Conservation (phyloP, 495 filamentous ascomycete genomes). For the Achaetomiella virescens region DNA sequence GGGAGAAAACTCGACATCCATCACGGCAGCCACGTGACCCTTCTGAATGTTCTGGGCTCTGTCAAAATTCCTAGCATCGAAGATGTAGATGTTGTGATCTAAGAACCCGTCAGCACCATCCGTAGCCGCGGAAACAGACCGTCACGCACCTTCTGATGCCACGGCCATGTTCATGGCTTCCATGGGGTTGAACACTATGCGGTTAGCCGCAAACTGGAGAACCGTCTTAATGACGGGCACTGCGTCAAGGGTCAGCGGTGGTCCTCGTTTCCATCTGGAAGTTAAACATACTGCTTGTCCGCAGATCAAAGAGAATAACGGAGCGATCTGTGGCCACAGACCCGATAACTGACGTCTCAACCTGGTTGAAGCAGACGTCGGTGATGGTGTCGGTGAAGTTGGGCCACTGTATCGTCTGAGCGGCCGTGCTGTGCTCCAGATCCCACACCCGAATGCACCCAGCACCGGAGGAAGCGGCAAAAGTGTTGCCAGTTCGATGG, state of each 20-base stretch:
- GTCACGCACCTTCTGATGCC: slow-evolving; percentile 27
- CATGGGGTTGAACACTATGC: slow-evolving; percentile 92
- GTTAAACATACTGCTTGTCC: slow-evolving; percentile 47
- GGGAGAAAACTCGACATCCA: slow-evolving; percentile 93
- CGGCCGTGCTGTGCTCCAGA: slow-evolving; percentile 59
- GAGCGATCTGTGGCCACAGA: slow-evolving; percentile 79
- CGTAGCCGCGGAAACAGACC: neutral
- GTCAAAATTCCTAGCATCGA: slow-evolving; percentile 41
- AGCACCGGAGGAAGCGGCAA: slow-evolving; percentile 72
- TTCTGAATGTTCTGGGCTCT: slow-evolving; percentile 74
- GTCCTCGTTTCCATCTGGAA: too few species aligned
- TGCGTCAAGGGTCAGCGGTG: slow-evolving; percentile 25
- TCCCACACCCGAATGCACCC: slow-evolving; percentile 86
- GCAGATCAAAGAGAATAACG: slow-evolving; percentile 76
- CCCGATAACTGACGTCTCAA: slow-evolving; percentile 83
- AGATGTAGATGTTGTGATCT: slow-evolving; percentile 47
- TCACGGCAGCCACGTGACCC: slow-evolving; percentile 92
- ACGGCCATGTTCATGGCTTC: slow-evolving; percentile 37
- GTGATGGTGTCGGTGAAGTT: slow-evolving; percentile 88
- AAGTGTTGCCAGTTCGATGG: slow-evolving; percentile 60
- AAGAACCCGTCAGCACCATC: neutral
- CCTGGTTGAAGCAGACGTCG: slow-evolving; percentile 83
- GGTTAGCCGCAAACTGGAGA: slow-evolving; percentile 75
- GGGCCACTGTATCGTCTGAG: slow-evolving; percentile 80
- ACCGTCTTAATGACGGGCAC: slow-evolving; percentile 73